phyloP scores from a whole-genome alignment of 495 filamentous ascomycete species.

The Staphylotrichum tortipilum region DNA sequence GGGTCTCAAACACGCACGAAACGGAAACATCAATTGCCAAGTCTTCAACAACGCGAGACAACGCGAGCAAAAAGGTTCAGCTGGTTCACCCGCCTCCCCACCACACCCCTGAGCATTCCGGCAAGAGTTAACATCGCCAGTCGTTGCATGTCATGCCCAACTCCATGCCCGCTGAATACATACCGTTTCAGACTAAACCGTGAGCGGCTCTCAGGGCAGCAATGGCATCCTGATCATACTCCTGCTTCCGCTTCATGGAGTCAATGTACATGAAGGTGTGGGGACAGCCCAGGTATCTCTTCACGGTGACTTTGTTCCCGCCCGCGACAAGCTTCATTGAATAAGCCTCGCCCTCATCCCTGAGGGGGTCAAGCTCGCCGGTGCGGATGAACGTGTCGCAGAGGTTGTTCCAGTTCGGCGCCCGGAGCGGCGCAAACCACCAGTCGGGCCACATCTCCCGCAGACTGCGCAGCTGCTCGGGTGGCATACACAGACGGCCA shows the following conservation, averaged over 20 bases:
- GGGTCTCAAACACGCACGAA: too few relatives aligned
- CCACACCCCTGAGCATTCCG: too few relatives aligned
- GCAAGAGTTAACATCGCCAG: too few relatives aligned
- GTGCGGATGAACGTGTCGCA: slow-evolving; percentile 42
- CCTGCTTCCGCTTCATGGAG: slow-evolving; percentile 22
- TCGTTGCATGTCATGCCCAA: too few relatives aligned
- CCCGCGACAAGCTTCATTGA: slow-evolving; percentile 37
- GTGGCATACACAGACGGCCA: slow-evolving; percentile 25
- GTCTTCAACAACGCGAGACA: too few relatives aligned
- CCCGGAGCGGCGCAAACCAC: slow-evolving; percentile 32
- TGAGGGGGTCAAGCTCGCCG: slow-evolving; percentile 40
- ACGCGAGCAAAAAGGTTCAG: too few relatives aligned
- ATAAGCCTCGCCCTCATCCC: slow-evolving; percentile 48
- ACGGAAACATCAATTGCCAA: too few relatives aligned
- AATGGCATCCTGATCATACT: slow-evolving; percentile 29
- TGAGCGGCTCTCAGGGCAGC: slow-evolving; percentile 27
- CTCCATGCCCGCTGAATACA: too few relatives aligned
- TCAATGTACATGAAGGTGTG: slow-evolving; percentile 44
- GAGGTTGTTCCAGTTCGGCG: slow-evolving; percentile 34
- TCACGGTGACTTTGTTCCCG: slow-evolving; percentile 39
- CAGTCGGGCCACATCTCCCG: slow-evolving; percentile 25
- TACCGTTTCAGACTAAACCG: slow-evolving; percentile 5
- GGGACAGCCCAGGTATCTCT: slow-evolving; percentile 38
- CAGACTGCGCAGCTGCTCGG: slow-evolving; percentile 14
- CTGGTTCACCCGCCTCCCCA: too few relatives aligned